Evolutionary conservation across 2,329 filamentous ascomycete species (phyloP).

Genomic region (Hypoxylon sp.): DNA sequence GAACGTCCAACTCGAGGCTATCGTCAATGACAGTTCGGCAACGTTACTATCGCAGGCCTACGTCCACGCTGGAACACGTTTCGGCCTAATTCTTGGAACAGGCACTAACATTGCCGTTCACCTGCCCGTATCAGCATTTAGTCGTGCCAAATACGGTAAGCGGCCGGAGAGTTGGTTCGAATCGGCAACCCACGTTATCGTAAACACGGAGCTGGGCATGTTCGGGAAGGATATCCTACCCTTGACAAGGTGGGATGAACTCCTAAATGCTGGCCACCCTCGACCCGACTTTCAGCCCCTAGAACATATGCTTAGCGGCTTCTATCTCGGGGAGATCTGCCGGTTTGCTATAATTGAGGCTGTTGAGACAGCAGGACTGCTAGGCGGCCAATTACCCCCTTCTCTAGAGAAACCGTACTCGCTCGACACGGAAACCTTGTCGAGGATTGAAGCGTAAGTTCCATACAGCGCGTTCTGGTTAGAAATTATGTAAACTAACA

Average conservation of each 20-base stretch:
- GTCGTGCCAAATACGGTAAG: conserved; percentile 68
- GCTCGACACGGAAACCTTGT: conserved; percentile 72
- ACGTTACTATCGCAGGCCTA: conserved; percentile 76
- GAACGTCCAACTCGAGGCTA: conserved; percentile 69
- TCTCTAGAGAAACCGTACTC: conserved; percentile 69
- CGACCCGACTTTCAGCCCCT: conserved; percentile 62
- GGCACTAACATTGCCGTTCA: conserved; percentile 77
- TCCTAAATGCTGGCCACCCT: conserved; percentile 64
- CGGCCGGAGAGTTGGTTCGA: conserved; percentile 71
- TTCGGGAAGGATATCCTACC: conserved; percentile 73
- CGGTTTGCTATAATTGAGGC: conserved; percentile 72
- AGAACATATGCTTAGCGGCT: conserved; percentile 70
- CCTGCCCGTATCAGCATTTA: conserved; percentile 71
- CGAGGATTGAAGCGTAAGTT: conserved; percentile 69
- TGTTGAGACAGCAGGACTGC: conserved; percentile 66
- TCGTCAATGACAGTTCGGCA: conserved; percentile 78
- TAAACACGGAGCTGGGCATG: conserved; percentile 78
- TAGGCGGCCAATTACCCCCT: conserved; percentile 70
- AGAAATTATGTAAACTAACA: conserved; percentile 27
- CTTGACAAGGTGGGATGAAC: conserved; percentile 72
- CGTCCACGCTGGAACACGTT: conserved; percentile 69
- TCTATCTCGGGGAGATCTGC: conserved; percentile 76
- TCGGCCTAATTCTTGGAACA: conserved; percentile 76
- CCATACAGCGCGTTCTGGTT: background rate
- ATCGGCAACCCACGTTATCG: conserved; percentile 72